Evolutionary conservation across 192 early-diverging fungal species (phyloP), one percentile per base, ranked within the genome.

Genomic region (Backusella luteola): DNA sequence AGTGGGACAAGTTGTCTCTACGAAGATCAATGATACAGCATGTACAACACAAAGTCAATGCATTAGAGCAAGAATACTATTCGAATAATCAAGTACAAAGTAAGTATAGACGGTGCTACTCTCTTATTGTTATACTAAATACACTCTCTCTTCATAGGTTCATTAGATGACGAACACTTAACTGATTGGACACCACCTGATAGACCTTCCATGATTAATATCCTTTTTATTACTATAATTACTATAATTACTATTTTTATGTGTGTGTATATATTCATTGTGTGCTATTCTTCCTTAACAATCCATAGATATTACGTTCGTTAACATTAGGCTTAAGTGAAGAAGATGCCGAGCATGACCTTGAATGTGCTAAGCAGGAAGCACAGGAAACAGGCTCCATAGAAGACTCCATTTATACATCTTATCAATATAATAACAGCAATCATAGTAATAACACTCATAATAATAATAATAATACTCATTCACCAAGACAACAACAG

Each of bases 201-300:
- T 29, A 66, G 80, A 36, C 80, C 80, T 39, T 71, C 76, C 11
- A 71, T 81, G 76, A 81, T 81, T 71, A 81, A 81, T 81, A 81
- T 81, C 80, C 80, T 81, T 81, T 81, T 72, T 74, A 56, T 68
- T 17, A 56, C 21, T 75, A 68, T 73, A 26, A 56, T 68, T 17
- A 56, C 21, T 75, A 68, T 73, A 26, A 26, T 9, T 35, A 41
- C 66, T 66, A 39, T 41, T 44, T n/a, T 15, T 34, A 41, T 67
- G 63, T 7, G 8, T 3, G 2, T 19, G 1, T 29, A 56, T 15
- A 46, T 14, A 63, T 63, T 12, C 1, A 53, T 53, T 21, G 0
- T 39, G 38, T 12, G 7, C 17, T 59, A 59, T 59, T 29, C 2
- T 4, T 29, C 44, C 36, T 70, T 39, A 44, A 42, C 71, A 34